Evolutionary conservation across 345 rosid species (phyloP), one percentile per base, ranked within the genome.

Genomic region (Brassica nigra): DNA sequence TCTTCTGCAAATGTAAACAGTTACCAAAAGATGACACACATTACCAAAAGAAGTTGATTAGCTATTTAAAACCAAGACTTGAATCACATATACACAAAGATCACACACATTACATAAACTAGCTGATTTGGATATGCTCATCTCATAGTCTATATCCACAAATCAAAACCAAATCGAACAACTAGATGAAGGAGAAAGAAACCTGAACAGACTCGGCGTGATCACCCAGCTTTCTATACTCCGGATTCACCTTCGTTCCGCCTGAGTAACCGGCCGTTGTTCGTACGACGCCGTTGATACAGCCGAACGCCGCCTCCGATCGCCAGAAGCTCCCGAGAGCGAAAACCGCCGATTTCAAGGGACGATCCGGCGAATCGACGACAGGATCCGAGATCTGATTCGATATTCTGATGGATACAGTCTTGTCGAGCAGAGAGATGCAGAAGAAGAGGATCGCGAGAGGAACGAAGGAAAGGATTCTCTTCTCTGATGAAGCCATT

Each of bases 241-340:
- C 96, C 5, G 98, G 99, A 78, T 85, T 90, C 76, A 79, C 0
- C 75, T 92, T 92, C 55, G 86, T 84, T 78, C 97, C 99, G 12
- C 99, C 89, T 42, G 92, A 85, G 76, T 93, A 95, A 12, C 96
- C 97, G 7, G 74, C 82, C 0, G 92, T 86, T 29, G 98, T 92
- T 47, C 93, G 89, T 0, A 91, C 85, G 30, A 92, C 94, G 66
- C 99, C 99, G 18, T 87, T 62, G 59, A 90, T 78, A 86, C 99
- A 95, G 0, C 99, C 98, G 76, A 95, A 95, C 4, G 86, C 91
- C 1, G 99, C 91, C 67, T 95, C 99, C 27, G 98, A 92, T 84
- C 99, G 83, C 99, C 90, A 95, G 91, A 95, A 95, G 88, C 99
- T 86, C 0, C 99, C 98, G 2, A 93, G 91, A 15, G 99, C 85